A percentile compares a stretch with the other conserved stretches of the same genome.
Conservation (phyloP, 2,329 filamentous ascomycete genomes). For the Fusarium sp. region DNA sequence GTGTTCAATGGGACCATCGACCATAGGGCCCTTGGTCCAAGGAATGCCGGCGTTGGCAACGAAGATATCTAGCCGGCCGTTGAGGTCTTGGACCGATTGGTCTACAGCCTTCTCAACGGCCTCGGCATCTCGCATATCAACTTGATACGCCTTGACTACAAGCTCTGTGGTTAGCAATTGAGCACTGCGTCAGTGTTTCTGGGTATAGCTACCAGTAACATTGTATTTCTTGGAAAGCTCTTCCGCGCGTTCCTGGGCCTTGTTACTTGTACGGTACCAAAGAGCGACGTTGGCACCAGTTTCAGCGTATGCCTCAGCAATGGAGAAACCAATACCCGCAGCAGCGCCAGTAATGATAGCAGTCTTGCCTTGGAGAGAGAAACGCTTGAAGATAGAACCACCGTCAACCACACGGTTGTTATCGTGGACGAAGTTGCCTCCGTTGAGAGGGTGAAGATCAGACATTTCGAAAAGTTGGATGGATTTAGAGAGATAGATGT, state of each 20-base stretch:
- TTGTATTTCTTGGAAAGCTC: conserved; percentile 72
- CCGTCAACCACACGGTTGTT: conserved; percentile 39
- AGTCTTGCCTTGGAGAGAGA: conserved; percentile 75
- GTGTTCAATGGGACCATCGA: conserved; percentile 73
- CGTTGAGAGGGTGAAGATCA: conserved; percentile 41
- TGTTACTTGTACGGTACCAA: conserved; percentile 74
- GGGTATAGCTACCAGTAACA: conserved; percentile 66
- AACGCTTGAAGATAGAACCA: conserved; percentile 51
- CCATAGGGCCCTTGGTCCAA: conserved; percentile 75
- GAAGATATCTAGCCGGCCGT: conserved; percentile 79
- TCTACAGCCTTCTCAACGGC: conserved; percentile 62
- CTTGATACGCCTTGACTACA: conserved; percentile 69
- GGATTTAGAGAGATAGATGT: not conserved
- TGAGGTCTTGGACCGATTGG: conserved; percentile 70
- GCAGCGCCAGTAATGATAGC: conserved; percentile 74
- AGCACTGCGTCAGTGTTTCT: not conserved
- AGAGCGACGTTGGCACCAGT: conserved; percentile 75
- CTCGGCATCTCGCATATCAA: conserved; percentile 66
- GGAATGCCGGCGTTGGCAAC: conserved; percentile 81
- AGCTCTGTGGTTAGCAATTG: not conserved
- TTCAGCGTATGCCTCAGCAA: conserved; percentile 73
- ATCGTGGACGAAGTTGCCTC: conserved; percentile 46
- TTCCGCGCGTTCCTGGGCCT: conserved; percentile 68
- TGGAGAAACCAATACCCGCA: conserved; percentile 71
- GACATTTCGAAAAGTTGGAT: conserved; percentile 27